Base-by-base conservation (phyloP, 2,329 filamentous ascomycete species). In the Nemania diffusa region DNA sequence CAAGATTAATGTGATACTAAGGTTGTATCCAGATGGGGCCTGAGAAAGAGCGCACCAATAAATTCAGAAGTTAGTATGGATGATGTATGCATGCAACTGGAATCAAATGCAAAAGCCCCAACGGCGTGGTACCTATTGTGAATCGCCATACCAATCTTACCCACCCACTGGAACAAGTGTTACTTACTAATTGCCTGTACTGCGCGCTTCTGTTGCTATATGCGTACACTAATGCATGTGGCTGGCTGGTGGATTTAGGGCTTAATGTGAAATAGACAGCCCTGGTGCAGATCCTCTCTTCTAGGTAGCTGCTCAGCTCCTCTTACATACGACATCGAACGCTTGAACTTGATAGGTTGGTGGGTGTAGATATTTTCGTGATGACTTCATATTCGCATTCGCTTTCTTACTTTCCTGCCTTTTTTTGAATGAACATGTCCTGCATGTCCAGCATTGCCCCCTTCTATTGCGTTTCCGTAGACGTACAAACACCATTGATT, bases 101-200 rank as follows among this genome's bases (percentile, higher is more conserved):
- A 44, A 5, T 37, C 52, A 60, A 24, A 46, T 24, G 24, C 42
- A 32, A 20, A 59, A 59, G 50, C 29, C 52, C 64, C 53, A 48
- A 66, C 27, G 58, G 37, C n/a, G 58, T 58, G 64, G 64, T n/a
- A n/a, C n/a, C n/a, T 66, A 63, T 53, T 64, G 24, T 63, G 20
- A 32, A 29, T 29, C 13, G 29, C 22, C 48, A 15, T 17, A n/a
- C n/a, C n/a, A n/a, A n/a, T n/a, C 6, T 24, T 24, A 44, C 60
- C 52, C 29, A 56, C 55, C 44, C 46, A 51, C 37, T 32, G 51
- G 29, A 53, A n/a, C 27, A 37, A 34, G 44, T 55, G 40, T 13
- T 6, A 57, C 53, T 53, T 57, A 62, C 48, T 50, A 50, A 60
- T 59, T 8, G 15, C 11, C n/a, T 40, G 22, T 53, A 48, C 46